Percentiles rank a stretch among this genome's conserved stretches.
Evolutionary conservation across 176 grass and related monocot species (phyloP).

Genomic region (Elymus sibiricus): DNA sequence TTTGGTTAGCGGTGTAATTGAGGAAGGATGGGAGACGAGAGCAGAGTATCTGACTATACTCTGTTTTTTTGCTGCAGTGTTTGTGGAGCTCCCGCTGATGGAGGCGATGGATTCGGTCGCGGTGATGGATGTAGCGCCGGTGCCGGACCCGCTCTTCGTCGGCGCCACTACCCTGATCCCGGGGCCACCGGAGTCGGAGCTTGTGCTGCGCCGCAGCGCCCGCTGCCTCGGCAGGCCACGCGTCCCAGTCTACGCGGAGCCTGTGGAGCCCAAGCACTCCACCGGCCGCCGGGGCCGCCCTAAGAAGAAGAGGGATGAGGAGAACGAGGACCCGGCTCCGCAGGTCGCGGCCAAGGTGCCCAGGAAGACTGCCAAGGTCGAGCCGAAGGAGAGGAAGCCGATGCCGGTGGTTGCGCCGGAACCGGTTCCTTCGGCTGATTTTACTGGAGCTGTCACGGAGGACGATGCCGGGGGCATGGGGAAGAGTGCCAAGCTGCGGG

Average conservation of each 20-base stretch:
- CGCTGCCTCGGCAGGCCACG: constrained; percentile 31
- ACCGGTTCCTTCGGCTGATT: background rate
- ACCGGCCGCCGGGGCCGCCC: background rate
- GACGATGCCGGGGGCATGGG: constrained; percentile 7
- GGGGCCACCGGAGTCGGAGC: constrained; percentile 6
- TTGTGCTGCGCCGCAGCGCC: constrained; percentile 38
- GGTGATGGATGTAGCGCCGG: constrained; percentile 31
- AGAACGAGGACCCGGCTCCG: background rate
- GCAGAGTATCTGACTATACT: background rate
- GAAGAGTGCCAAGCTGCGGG: constrained; percentile 56
- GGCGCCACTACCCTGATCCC: background rate
- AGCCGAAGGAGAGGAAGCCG: background rate
- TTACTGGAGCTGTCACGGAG: background rate
- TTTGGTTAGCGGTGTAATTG: background rate
- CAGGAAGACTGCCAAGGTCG: constrained; percentile 6
- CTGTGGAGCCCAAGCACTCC: constrained; percentile 24
- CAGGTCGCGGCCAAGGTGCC: background rate
- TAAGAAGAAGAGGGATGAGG: constrained; percentile 41
- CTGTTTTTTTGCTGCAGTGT: background rate
- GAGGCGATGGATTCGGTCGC: constrained; percentile 15
- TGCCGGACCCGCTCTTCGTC: constrained; percentile 15
- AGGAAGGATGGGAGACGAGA: background rate
- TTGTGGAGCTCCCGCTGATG: background rate
- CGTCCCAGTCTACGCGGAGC: constrained; percentile 5
- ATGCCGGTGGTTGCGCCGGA: background rate